Evolutionary conservation across 805 yeast genomes (phyloP), one percentile per base, ranked within the genome.

Genomic region (Saccharomyces jurei): DNA sequence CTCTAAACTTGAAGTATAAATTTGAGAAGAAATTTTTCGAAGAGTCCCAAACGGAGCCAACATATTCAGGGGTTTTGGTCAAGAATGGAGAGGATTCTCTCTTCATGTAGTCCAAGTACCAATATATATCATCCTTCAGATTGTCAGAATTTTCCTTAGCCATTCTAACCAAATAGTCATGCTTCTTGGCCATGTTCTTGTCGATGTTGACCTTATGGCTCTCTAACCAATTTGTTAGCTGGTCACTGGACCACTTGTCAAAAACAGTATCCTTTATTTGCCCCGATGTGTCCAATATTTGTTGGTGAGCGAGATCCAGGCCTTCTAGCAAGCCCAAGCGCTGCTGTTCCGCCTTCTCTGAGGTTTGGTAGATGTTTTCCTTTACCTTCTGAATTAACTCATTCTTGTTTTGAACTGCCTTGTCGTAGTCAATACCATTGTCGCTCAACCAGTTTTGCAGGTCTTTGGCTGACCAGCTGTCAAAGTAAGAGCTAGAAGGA

Each of bases 151-250:
- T 60, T 47, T 69, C 59, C 30, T 63, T 57, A 1, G 78, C 81
- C 17, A 68, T 26, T 11, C 66, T 56, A 4, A 69, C 61, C 49
- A 79, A 65, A 41, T 70, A 67, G 32, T 74, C 73, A 54, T 68
- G 74, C 49, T 70, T 69, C 9, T 60, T 49, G 22, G 67, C 70
- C 11, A 65, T 50, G n/a, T 69, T 63, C 36, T 73, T 71, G 44
- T 71, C 70, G 46, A 74, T 61, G 13, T 69, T 66, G 44, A 75
- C 65, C 29, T 77, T 78, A 61, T 79, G 81, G 46, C 71, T 63
- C 53, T 72, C 66, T 32, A 84, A 67, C 81, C 87, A 84, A 56
- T 77, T 77, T 60, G 74, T 71, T 55, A 84, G 67, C 60, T 83
- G 86, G 4, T 76, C 71, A 27, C 77, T 72, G 3, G 81, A 67